phyloP scores from a whole-genome alignment of 1,139 yeast genomes.

The Lodderomyces theae region DNA sequence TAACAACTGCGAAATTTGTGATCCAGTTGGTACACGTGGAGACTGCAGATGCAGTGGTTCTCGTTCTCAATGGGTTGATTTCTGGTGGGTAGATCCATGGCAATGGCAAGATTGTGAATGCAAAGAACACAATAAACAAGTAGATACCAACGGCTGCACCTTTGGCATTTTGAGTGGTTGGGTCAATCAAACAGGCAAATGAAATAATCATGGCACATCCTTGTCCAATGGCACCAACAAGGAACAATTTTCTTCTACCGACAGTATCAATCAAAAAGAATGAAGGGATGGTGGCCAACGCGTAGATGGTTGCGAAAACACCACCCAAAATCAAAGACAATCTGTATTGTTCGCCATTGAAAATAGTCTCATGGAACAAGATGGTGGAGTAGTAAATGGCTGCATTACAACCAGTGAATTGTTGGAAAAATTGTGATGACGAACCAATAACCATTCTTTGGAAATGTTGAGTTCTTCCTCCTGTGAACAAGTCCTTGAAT shows the following conservation, averaged over 20 bases:
- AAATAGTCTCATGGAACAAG: constrained; percentile 54
- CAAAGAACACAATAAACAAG: constrained; percentile 53
- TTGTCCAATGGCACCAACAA: constrained; percentile 50
- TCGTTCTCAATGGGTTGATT: constrained; percentile 58
- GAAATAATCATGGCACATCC: constrained; percentile 39
- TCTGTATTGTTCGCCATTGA: constrained; percentile 41
- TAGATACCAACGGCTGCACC: constrained; percentile 55
- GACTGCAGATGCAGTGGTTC: constrained; percentile 55
- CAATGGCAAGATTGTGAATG: constrained; percentile 55
- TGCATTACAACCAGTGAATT: constrained; percentile 64
- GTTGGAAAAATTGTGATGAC: constrained; percentile 56
- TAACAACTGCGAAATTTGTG: constrained; percentile 45
- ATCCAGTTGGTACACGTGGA: constrained; percentile 50
- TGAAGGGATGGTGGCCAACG: constrained; percentile 60
- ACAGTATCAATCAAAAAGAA: constrained; percentile 62
- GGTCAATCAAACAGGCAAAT: constrained; percentile 40
- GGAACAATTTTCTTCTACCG: constrained; percentile 62
- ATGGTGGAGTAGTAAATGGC: constrained; percentile 68
- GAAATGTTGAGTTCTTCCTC: constrained; percentile 57
- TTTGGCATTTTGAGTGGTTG: constrained; percentile 32
- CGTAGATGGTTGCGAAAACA: constrained; percentile 60
- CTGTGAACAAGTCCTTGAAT: constrained; percentile 51
- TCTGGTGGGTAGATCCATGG: constrained; percentile 65
- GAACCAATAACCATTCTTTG: constrained; percentile 61
- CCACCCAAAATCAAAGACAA: constrained; percentile 61